Conservation (phyloP, 805 yeast species). For the Teunomyces barrocoloradensis region DNA sequence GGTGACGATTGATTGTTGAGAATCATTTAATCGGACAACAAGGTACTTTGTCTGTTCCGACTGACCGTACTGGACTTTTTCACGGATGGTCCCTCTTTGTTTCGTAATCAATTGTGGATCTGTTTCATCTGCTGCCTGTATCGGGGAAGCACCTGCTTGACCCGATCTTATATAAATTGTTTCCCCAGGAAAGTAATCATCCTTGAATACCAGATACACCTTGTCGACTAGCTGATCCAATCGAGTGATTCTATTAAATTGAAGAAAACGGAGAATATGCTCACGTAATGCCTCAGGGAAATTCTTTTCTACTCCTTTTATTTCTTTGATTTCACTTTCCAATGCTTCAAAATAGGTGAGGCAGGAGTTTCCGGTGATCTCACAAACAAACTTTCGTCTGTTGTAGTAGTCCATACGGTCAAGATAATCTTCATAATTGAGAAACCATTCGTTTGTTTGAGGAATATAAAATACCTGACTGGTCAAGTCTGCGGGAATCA, state of each 20-base stretch:
- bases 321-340: conserved; percentile 59
- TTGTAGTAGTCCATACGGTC: conserved; percentile 69
- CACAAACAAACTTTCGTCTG: conserved; percentile 84
- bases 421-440: conserved; percentile 71
- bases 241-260: conserved; percentile 77
- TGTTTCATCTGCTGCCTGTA: neutral
- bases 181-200: conserved; percentile 91
- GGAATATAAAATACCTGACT: conserved; percentile 78
- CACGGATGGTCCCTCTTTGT: conserved; percentile 67
- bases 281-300: conserved; percentile 92
- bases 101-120: conserved; percentile 13
- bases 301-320: conserved; percentile 64
- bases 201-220: conserved; percentile 72
- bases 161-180: conserved; percentile 56
- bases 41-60: conserved; percentile 57
- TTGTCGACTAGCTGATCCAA: conserved; percentile 86
- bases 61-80: conserved; percentile 75
- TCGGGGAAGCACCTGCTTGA: neutral
- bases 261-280: conserved; percentile 83
- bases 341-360: conserved; percentile 88
- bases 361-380: conserved; percentile 90
- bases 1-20: conserved; percentile 65
- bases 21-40: conserved; percentile 54
- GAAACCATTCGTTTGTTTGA: conserved; percentile 87
- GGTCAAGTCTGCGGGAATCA: conserved; percentile 52